Conservation (phyloP, 2,329 filamentous ascomycete genomes). For the Colletotrichum aenigma region DNA sequence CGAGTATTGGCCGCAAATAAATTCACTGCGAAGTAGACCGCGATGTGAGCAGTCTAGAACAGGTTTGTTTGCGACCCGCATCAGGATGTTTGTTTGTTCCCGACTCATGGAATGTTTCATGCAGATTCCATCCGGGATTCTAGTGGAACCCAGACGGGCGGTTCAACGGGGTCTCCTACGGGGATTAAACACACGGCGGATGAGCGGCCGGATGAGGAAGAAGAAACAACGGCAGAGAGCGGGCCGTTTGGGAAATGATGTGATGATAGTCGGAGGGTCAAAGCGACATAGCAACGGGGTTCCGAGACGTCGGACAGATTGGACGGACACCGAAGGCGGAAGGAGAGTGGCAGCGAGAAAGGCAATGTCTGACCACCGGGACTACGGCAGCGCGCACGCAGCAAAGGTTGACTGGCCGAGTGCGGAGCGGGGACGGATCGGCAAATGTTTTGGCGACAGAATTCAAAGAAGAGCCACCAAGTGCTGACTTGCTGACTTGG, state of each 20-base stretch:
- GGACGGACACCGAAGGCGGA: neutral
- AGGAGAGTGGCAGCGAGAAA: neutral
- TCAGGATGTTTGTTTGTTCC: neutral
- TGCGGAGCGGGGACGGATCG: neutral
- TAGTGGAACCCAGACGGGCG: neutral
- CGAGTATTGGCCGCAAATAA: neutral
- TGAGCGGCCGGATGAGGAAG: neutral
- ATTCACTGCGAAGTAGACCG: neutral
- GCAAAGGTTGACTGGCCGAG: neutral
- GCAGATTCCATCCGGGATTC: neutral
- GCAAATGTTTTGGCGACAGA: neutral
- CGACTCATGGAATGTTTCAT: neutral
- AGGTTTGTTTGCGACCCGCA: neutral
- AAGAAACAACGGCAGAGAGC: neutral
- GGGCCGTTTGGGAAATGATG: neutral
- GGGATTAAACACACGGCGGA: neutral
- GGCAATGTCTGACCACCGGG: neutral
- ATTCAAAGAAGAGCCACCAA: neutral
- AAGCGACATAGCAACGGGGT: neutral
- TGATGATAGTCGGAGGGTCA: neutral
- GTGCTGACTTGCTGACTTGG: neutral
- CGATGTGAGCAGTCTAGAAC: neutral
- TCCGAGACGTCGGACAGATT: conserved; percentile 5
- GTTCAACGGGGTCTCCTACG: neutral
- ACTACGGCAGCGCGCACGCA: neutral